phyloP scores from a whole-genome alignment of 192 early-diverging fungal species.

The Paraglomus occultum region DNA sequence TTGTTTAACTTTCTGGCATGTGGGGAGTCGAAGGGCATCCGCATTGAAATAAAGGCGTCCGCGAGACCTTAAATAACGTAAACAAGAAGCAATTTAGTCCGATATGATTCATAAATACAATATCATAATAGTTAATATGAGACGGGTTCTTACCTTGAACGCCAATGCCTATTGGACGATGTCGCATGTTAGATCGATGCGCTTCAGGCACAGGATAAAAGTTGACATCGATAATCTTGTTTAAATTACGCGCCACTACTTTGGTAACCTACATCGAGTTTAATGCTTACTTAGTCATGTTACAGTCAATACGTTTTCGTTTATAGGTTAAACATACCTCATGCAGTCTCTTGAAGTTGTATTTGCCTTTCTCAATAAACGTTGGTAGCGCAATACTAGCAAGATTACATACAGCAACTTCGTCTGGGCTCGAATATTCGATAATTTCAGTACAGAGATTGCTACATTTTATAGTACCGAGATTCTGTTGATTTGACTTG shows the following conservation, averaged over 20 bases:
- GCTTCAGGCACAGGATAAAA: slow-evolving; percentile 94
- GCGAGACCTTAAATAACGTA: slow-evolving; percentile 55
- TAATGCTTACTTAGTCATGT: slow-evolving; percentile 3
- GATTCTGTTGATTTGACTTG: slow-evolving; percentile 99
- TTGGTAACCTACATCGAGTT: slow-evolving; percentile 62
- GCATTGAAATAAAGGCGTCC: slow-evolving; percentile 94
- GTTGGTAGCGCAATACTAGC: slow-evolving; percentile 90
- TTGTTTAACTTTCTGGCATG: slow-evolving; percentile 81
- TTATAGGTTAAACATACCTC: slow-evolving; percentile 36
- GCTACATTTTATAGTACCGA: slow-evolving; percentile 98
- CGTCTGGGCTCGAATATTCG: slow-evolving; percentile 92
- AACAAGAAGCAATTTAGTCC: background rate
- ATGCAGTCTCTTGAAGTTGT: slow-evolving; percentile 85
- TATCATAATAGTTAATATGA: background rate
- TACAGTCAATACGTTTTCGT: background rate
- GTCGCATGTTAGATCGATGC: slow-evolving; percentile 83
- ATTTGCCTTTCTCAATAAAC: slow-evolving; percentile 68
- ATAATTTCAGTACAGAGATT: slow-evolving; percentile 99
- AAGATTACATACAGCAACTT: slow-evolving; percentile 97
- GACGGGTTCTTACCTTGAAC: slow-evolving; percentile 71
- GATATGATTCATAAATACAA: background rate
- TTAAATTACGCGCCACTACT: slow-evolving; percentile 87
- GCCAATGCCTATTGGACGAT: slow-evolving; percentile 97
- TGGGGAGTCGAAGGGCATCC: slow-evolving; percentile 88
- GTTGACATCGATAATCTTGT: slow-evolving; percentile 98